Percentiles rank a stretch among this genome's conserved stretches.
phyloP scores from a whole-genome alignment of 2,329 filamentous ascomycete genomes.

The Aspergillus unguis region DNA sequence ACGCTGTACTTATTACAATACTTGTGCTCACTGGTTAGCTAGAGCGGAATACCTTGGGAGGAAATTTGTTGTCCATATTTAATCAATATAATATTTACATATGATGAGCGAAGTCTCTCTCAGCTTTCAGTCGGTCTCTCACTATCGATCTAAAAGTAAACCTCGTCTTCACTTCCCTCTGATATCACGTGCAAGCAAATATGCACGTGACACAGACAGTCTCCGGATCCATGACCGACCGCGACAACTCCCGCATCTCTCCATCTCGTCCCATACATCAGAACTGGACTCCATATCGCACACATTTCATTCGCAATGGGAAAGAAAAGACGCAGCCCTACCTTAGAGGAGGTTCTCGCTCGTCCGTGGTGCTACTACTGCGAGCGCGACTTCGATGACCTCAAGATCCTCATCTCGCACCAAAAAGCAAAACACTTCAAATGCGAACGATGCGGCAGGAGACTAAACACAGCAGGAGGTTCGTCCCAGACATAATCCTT shows the following conservation, averaged over 20 bases:
- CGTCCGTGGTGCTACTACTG: constrained; percentile 99
- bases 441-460: constrained; percentile 82
- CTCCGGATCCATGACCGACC: neutral
- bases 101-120: no score
- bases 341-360: constrained; percentile 80
- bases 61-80: neutral
- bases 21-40: neutral
- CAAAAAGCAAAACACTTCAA: constrained; percentile 99
- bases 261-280: neutral
- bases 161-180: neutral
- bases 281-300: neutral
- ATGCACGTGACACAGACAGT: constrained; percentile 4
- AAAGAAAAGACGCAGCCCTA: constrained; percentile 85
- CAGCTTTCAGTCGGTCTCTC: no score
- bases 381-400: constrained; percentile 96
- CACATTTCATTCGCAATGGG: constrained; percentile 56
- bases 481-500: constrained; percentile 29
- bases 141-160: no score
- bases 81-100: no score
- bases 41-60: neutral
- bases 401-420: constrained; percentile 94
- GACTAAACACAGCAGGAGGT: constrained; percentile 94
- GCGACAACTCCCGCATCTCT: neutral
- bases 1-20: neutral
- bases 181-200: constrained; percentile 1